phyloP scores from a whole-genome alignment of 1,284 basidiomycete genomes.

The Vanrija pseudolonga region DNA sequence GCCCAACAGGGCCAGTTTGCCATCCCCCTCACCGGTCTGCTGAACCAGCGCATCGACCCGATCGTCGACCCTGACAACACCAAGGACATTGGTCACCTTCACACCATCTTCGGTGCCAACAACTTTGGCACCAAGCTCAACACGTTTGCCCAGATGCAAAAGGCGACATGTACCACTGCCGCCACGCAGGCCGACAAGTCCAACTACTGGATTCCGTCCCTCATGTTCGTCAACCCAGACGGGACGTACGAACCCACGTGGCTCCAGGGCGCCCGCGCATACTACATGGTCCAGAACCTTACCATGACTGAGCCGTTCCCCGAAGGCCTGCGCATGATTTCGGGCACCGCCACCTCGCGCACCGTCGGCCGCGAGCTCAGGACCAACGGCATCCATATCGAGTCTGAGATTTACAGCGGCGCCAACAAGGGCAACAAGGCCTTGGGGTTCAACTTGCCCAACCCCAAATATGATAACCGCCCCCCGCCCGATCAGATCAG shows the following conservation, averaged over 20 bases:
- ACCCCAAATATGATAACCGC: constrained; percentile 18
- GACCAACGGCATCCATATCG: constrained; percentile 23
- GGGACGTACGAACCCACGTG: constrained; percentile 29
- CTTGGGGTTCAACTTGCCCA: constrained; percentile 28
- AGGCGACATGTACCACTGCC: no score
- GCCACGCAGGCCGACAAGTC: constrained; percentile 44
- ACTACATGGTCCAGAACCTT: constrained; percentile 39
- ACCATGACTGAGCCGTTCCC: constrained; percentile 32
- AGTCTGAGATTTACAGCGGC: constrained; percentile 24
- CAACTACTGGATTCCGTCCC: constrained; percentile 51
- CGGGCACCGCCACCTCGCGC: constrained; percentile 27
- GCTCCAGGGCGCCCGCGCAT: constrained; percentile 31
- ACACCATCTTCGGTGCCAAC: constrained; percentile 46
- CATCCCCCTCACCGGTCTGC: no score
- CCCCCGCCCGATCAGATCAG: constrained; percentile 21
- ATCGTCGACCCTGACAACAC: constrained; percentile 42
- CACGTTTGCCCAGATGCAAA: background rate
- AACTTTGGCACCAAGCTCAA: constrained; percentile 28
- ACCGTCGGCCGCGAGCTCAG: constrained; percentile 16
- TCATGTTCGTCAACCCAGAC: constrained; percentile 48
- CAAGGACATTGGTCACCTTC: constrained; percentile 36
- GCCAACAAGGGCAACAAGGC: constrained; percentile 24
- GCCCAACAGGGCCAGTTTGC: no score
- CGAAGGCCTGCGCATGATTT: constrained; percentile 41
- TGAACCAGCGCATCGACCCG: constrained; percentile 37